phyloP scores from a whole-genome alignment of 2,329 filamentous ascomycete genomes.

The Fusarium sp. region DNA sequence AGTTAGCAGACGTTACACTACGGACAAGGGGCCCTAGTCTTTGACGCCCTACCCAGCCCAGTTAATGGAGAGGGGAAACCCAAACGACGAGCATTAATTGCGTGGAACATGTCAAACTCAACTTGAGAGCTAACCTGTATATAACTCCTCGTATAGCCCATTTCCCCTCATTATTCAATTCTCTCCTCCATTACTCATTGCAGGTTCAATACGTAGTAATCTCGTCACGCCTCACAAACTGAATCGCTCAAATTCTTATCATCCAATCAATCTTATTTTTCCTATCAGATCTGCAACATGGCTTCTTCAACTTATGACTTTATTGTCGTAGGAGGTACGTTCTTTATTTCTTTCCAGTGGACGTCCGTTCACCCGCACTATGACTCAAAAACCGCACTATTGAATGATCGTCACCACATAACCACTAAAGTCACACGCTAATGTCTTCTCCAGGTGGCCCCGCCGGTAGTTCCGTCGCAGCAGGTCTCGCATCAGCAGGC shows the following conservation, averaged over 20 bases:
- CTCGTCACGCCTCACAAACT: not conserved
- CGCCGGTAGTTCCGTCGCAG: conserved; percentile 67
- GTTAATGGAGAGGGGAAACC: not conserved
- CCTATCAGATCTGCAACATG: not conserved
- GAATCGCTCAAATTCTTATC: not conserved
- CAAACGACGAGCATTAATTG: not conserved
- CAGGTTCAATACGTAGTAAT: not conserved
- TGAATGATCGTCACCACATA: not conserved
- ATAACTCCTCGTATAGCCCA: not conserved
- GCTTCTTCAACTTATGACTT: conserved; percentile 31
- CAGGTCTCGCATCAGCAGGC: conserved; percentile 60
- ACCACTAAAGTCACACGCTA: not conserved
- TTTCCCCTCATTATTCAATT: conserved; percentile 12
- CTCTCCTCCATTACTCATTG: not conserved
- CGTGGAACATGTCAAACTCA: not conserved
- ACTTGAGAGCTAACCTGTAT: not conserved
- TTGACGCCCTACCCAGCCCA: not conserved
- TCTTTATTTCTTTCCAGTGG: not conserved
- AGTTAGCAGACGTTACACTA: conserved; percentile 10
- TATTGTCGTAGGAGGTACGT: conserved; percentile 41
- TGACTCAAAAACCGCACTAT: not conserved
- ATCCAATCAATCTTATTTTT: not conserved
- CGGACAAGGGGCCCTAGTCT: not conserved
- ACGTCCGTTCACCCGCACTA: not conserved
- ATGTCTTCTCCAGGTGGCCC: conserved; percentile 56